Evolutionary conservation across 306 rosid species (phyloP), one percentile per base, ranked within the genome.

Genomic region (Bauhinia variegata): DNA sequence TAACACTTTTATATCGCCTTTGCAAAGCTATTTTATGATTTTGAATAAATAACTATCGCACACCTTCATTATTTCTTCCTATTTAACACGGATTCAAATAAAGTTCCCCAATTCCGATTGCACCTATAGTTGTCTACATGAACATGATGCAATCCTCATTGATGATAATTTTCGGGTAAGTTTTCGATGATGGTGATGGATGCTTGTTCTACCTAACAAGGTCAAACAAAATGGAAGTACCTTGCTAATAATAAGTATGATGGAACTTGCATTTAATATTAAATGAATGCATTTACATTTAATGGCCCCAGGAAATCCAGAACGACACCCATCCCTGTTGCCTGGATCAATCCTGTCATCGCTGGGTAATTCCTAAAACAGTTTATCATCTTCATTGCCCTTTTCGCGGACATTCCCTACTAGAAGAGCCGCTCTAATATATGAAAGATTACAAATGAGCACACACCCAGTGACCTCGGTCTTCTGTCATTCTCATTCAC

Each of bases 201-300:
- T 18, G 33, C 7, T 30, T 16, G 59, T 6, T 13, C 15, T 5
- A 36, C 33, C 41, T 4, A 8, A 11, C 18, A 18, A 59, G 23
- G 39, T 65, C 56, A 32, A 3, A 55, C 31, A 15, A 15, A 16
- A 10, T 23, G 28, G 28, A 23, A 23, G 28, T 23, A 23, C 2
- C 28, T 23, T 23, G 28, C 28, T 41, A 30, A 4, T 12, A 47
- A 4, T 30, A 51, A 68, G 62, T 39, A 53, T 16, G 30, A 38
- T 42, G 75, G 39, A 60, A 61, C 57, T 61, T 58, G 66, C 66
- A 72, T 80, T 69, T 70, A 70, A 67, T 63, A 56, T 68, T 63
- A 61, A 67, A 78, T 51, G 76, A 80, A 76, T 67, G 79, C 74
- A 81, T 83, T 63, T 86, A 86, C 85, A 83, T 10, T 68, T 83